These are phyloP conservation scores for Apophysomyces elegans DNA, from an alignment of 371 early-diverging fungal species.

Conservation along the genomic window DNA sequence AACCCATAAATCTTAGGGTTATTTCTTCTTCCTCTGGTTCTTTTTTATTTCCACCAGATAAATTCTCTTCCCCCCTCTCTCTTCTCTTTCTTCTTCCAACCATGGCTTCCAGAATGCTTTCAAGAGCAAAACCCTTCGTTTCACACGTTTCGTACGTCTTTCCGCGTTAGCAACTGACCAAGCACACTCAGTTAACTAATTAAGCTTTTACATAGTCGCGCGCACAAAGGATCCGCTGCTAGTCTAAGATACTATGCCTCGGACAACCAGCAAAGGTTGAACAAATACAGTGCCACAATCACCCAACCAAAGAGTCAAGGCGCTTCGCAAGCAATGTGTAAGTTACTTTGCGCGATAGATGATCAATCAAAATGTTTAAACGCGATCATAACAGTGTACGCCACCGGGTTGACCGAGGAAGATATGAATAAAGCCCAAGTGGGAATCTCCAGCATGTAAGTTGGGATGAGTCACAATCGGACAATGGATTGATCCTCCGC, in stretches of 20 bases:
- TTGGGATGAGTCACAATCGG: slow-evolving; percentile 16
- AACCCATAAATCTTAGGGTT: neutral
- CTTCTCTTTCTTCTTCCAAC: slow-evolving; percentile 3
- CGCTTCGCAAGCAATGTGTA: slow-evolving; percentile 97
- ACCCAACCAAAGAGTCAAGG: slow-evolving; percentile 95
- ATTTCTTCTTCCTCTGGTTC: slow-evolving; percentile 3
- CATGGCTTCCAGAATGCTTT: slow-evolving; percentile 48
- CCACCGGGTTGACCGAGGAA: slow-evolving; percentile 83
- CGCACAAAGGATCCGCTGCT: slow-evolving; percentile 29
- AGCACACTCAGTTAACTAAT: neutral
- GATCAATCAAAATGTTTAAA: slow-evolving; percentile 71
- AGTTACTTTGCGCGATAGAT: slow-evolving; percentile 31
- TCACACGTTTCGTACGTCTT: slow-evolving; percentile 35
- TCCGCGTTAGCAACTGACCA: neutral
- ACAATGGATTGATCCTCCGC: slow-evolving; percentile 10
- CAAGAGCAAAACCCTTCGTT: slow-evolving; percentile 29
- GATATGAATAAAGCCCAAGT: slow-evolving; percentile 91
- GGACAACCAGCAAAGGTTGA: slow-evolving; percentile 43
- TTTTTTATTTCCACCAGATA: slow-evolving; percentile 13
- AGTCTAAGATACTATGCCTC: slow-evolving; percentile 49
- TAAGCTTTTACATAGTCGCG: slow-evolving; percentile 20
- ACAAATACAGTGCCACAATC: slow-evolving; percentile 84
- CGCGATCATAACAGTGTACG: slow-evolving; percentile 70
- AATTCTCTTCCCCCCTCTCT: slow-evolving; percentile 15
- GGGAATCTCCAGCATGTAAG: slow-evolving; percentile 91